Evolutionary conservation across 495 filamentous ascomycete species (phyloP), one percentile per base, ranked within the genome.

Genomic region (Staphylotrichum tortipilum): DNA sequence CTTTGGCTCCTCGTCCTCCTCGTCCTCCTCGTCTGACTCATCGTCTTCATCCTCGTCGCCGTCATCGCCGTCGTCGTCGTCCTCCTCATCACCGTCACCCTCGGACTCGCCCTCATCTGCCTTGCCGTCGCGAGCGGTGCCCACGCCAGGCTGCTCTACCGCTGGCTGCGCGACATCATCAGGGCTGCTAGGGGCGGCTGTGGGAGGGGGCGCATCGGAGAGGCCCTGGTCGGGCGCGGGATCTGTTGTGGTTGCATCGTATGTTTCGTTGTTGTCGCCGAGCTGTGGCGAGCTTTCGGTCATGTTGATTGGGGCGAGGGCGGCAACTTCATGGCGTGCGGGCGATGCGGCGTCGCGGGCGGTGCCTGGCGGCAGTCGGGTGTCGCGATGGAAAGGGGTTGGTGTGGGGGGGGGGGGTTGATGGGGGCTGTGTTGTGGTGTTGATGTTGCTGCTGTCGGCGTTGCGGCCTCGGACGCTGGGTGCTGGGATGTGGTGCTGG

Each of bases 1-100:
- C 59, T 81, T 85, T 41, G 92, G 94, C 64, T 98, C 92, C n/a
- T 95, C 90, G 7, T 96, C 91, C 9, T 94, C 89, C 0, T 86
- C 87, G 0, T 94, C 88, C 0, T 91, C 87, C 0, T 89, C 86
- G 0, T 83, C 82, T 0, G 82, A 83, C 0, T 83, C 83, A 0
- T 77, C 73, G 0, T 78, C 75, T 0, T 74, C 72, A 0, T 76
- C 71, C 0, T 74, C 72, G 0, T 69, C 73, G 7, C 59, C 64
- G 3, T 72, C 63, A 6, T 69, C 65, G 1, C 60, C 57, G 0
- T 65, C 62, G 2, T 60, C 57, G 0, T 59, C 61, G 4, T 50
- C 58, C 12, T 56, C 53, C 1, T 54, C 52, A 1, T 58, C 53
- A 8, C 29, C 52, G 10, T 45, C 55, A 38, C 49, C 46, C 12